phyloP scores from a whole-genome alignment of 768 basidiomycete species.

The Tylopilus subfusipes region DNA sequence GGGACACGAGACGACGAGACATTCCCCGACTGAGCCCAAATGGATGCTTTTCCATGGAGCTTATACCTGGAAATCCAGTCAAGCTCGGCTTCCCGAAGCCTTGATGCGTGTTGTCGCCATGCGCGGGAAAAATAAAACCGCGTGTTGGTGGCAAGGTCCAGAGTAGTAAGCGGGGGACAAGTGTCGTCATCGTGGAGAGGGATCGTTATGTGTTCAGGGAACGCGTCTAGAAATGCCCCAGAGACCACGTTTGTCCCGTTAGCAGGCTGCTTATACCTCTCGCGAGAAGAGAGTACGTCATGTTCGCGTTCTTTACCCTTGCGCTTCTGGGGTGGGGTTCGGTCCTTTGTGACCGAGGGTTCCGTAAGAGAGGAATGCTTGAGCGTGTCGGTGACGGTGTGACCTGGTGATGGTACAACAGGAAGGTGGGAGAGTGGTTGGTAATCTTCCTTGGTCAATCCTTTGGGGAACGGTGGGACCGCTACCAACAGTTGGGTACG shows the following conservation, averaged over 20 bases:
- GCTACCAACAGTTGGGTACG: slow-evolving; percentile 11
- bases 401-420: neutral
- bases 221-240: slow-evolving; percentile 7
- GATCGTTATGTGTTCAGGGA: slow-evolving; percentile 6
- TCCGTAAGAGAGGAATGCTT: neutral
- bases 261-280: neutral
- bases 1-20: slow-evolving; percentile 1
- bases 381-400: neutral
- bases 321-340: neutral
- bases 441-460: slow-evolving; percentile 21
- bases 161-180: slow-evolving; percentile 15
- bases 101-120: slow-evolving; percentile 16
- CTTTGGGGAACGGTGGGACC: slow-evolving; percentile 23
- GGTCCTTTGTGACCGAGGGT: neutral
- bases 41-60: neutral
- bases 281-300: neutral
- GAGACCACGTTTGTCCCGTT: neutral
- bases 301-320: slow-evolving; percentile 26
- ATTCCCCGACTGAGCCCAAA: slow-evolving; percentile 1
- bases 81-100: slow-evolving; percentile 9
- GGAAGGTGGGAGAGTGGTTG: neutral
- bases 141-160: slow-evolving; percentile 17
- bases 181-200: slow-evolving; percentile 17
- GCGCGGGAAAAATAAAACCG: slow-evolving; percentile 23
- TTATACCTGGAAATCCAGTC: slow-evolving; percentile 2